Percentiles rank a stretch among this genome's conserved stretches.
Evolutionary conservation across 2,329 filamentous ascomycete species (phyloP).

Genomic region (Cordyceps militaris): DNA sequence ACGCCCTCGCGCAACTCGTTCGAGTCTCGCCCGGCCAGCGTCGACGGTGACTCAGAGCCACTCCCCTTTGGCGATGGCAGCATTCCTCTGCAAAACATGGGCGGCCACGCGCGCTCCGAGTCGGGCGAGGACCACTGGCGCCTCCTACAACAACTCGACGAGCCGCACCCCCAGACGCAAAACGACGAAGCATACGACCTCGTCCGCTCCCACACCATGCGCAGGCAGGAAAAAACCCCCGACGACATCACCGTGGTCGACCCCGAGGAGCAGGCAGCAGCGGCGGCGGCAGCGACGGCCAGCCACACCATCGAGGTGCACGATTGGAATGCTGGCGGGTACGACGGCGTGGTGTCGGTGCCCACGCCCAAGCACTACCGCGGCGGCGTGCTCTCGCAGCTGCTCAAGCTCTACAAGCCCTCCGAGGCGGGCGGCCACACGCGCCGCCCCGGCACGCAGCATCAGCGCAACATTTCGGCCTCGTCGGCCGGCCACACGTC

Average conservation of each 20-base stretch:
- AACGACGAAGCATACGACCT: slow-evolving; percentile 35
- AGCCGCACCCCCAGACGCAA: slow-evolving; percentile 19
- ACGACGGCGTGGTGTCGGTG: slow-evolving; percentile 35
- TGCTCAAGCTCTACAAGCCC: slow-evolving; percentile 40
- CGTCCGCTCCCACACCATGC: slow-evolving; percentile 34
- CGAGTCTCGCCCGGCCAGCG: slow-evolving; percentile 22
- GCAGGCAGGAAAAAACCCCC: slow-evolving; percentile 4
- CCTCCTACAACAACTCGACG: slow-evolving; percentile 12
- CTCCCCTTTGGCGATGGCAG: slow-evolving; percentile 18
- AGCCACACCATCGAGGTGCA: slow-evolving; percentile 18
- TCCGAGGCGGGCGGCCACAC: slow-evolving; percentile 21
- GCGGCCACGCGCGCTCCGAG: slow-evolving; percentile 6
- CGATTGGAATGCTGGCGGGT: slow-evolving; percentile 33
- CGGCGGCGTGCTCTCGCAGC: slow-evolving; percentile 38
- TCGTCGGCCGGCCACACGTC: slow-evolving; percentile 5
- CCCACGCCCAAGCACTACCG: slow-evolving; percentile 36
- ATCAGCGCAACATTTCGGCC: slow-evolving; percentile 18
- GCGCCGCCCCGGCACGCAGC: slow-evolving; percentile 13
- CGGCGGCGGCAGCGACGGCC: slow-evolving; percentile 8
- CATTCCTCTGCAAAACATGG: slow-evolving; percentile 29
- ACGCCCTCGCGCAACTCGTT: slow-evolving; percentile 31
- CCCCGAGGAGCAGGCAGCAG: slow-evolving; percentile 13
- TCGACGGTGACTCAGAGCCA: slow-evolving; percentile 19
- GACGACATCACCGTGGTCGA: slow-evolving; percentile 17
- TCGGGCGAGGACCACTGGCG: slow-evolving; percentile 14